Conservation (phyloP, 2,329 filamentous ascomycete species). For the Fusarium sp. region DNA sequence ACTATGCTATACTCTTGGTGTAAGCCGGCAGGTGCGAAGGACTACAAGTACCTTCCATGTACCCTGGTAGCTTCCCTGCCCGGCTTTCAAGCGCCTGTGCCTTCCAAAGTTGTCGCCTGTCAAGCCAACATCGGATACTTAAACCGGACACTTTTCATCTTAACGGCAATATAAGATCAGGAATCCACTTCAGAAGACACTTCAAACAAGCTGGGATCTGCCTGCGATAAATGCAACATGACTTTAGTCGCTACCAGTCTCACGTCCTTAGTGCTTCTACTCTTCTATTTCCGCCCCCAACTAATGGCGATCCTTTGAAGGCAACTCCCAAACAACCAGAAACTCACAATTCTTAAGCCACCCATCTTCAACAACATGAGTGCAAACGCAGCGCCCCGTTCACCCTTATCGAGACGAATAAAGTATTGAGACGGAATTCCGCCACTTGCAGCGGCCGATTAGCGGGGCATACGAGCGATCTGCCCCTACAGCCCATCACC, state of each 20-base stretch:
- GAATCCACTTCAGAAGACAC: neutral
- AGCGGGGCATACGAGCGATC: neutral
- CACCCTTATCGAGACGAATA: neutral
- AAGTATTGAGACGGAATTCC: neutral
- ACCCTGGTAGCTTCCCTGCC: neutral
- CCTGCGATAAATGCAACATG: neutral
- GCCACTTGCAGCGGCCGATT: neutral
- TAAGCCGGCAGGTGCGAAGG: neutral
- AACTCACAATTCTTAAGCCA: accelerated
- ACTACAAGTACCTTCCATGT: neutral
- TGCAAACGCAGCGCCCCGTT: neutral
- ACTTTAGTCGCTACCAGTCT: neutral
- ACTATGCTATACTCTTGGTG: neutral
- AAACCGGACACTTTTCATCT: neutral
- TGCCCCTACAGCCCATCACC: neutral
- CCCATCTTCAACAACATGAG: neutral
- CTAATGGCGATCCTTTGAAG: neutral
- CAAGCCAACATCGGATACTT: neutral
- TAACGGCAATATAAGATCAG: neutral
- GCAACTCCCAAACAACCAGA: neutral
- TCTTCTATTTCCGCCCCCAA: too few species aligned
- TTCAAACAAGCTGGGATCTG: neutral
- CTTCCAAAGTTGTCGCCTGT: neutral
- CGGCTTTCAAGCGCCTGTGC: neutral
- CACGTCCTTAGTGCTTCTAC: neutral